phyloP scores from a whole-genome alignment of 2,329 filamentous ascomycete species.

The Ophiostoma sp. region DNA sequence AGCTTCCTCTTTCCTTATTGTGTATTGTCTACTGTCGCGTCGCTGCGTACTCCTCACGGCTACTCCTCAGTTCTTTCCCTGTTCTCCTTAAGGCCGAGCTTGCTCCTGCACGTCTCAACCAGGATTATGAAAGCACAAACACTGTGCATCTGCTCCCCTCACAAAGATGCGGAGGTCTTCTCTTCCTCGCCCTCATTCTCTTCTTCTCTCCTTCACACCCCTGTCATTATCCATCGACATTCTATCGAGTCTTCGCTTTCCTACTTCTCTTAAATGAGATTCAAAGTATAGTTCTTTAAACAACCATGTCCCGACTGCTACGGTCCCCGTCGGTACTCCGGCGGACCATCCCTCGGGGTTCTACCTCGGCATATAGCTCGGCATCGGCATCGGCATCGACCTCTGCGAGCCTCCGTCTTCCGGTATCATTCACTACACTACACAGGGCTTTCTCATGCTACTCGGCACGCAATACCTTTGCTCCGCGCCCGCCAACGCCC shows the following conservation, averaged over 20 bases:
- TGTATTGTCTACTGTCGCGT: too few species aligned
- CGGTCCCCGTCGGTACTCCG: background rate
- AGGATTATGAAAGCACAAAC: background rate
- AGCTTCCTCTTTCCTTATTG: background rate
- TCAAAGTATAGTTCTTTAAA: too few species aligned
- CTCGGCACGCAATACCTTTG: background rate
- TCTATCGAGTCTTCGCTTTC: background rate
- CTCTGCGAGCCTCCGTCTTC: background rate
- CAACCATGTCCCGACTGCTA: background rate
- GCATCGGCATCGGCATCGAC: background rate
- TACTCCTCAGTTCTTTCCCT: background rate
- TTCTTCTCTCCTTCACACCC: background rate
- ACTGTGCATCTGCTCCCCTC: background rate
- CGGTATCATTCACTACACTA: background rate
- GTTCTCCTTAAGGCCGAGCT: background rate
- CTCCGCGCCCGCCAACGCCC: background rate
- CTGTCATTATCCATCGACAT: background rate
- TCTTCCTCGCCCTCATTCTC: background rate
- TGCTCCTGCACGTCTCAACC: background rate
- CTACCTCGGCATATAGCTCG: conserved; percentile 1
- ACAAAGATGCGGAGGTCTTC: background rate
- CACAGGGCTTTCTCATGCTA: background rate
- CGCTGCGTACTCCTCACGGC: background rate
- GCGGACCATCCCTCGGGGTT: background rate
- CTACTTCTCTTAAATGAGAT: background rate